Conservation (phyloP, 331 rosid genomes). For the Malus hybrid region DNA sequence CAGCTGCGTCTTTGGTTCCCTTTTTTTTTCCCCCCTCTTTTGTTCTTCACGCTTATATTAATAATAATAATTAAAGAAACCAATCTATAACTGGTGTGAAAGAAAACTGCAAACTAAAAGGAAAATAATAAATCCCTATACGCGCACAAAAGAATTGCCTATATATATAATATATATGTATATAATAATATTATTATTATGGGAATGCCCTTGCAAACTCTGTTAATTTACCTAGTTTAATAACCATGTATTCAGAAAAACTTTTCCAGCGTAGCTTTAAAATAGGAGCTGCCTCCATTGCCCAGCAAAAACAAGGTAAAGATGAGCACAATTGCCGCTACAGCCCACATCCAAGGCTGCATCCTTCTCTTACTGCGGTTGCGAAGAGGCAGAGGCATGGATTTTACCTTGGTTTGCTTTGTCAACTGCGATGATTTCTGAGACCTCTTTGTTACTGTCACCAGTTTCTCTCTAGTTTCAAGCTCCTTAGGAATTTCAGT, state of each 20-base stretch:
- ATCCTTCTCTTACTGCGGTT: slow-evolving; percentile 68
- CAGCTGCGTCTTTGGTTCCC: too few species aligned
- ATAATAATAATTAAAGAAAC: too few species aligned
- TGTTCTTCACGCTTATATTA: too few species aligned
- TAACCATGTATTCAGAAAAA: slow-evolving; percentile 38
- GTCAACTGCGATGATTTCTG: slow-evolving; percentile 43
- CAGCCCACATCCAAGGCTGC: slow-evolving; percentile 79
- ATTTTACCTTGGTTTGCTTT: slow-evolving; percentile 47
- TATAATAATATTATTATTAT: not conserved
- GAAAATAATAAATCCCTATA: slow-evolving; percentile 8
- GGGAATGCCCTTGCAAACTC: slow-evolving; percentile 41
- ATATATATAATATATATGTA: not conserved
- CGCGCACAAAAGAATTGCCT: slow-evolving; percentile 12
- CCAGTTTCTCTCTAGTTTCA: slow-evolving; percentile 37
- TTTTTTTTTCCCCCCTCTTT: too few species aligned
- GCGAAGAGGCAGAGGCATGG: slow-evolving; percentile 61
- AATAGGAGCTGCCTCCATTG: slow-evolving; percentile 26
- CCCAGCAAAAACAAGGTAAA: slow-evolving; percentile 22
- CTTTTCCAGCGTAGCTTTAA: slow-evolving; percentile 26
- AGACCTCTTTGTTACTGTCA: slow-evolving; percentile 32
- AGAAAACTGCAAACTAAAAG: slow-evolving; percentile 1
- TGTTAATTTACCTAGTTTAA: slow-evolving; percentile 18
- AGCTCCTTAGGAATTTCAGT: slow-evolving; percentile 20
- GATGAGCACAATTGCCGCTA: slow-evolving; percentile 21
- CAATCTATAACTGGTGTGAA: not conserved